phyloP scores from a whole-genome alignment of 805 yeast genomes.

The Candida dajiaensis region DNA sequence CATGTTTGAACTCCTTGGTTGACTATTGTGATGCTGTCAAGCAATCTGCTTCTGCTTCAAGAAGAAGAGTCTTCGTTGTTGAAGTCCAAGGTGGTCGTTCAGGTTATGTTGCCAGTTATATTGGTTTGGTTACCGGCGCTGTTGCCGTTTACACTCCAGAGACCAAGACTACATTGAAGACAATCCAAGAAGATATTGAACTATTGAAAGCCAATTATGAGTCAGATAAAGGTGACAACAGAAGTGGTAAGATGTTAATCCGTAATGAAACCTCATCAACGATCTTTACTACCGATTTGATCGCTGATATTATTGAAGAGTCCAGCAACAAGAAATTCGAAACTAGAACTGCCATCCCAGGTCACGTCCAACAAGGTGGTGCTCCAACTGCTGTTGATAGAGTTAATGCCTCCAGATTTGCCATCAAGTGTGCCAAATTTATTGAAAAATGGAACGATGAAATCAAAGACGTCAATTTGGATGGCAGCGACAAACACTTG shows the following conservation, averaged over 20 bases:
- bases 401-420: constrained; percentile 82
- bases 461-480: constrained; percentile 25
- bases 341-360: constrained; percentile 93
- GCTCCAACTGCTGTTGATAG: constrained; percentile 93
- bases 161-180: constrained; percentile 60
- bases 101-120: constrained; percentile 86
- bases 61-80: constrained; percentile 91
- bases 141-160: constrained; percentile 90
- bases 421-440: constrained; percentile 83
- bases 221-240: constrained; percentile 69
- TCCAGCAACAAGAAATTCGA: constrained; percentile 77
- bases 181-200: constrained; percentile 70
- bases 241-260: constrained; percentile 81
- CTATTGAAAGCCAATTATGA: constrained; percentile 62
- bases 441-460: constrained; percentile 57
- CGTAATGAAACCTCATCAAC: constrained; percentile 80
- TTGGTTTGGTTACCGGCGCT: constrained; percentile 86
- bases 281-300: constrained; percentile 73
- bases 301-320: constrained; percentile 78
- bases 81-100: constrained; percentile 98
- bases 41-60: constrained; percentile 89
- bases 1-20: constrained; percentile 87
- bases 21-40: constrained; percentile 93
- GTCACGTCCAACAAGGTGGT: constrained; percentile 98
- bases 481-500: constrained; percentile 37